phyloP scores from a whole-genome alignment of 305 asterid species.

The Fraxinus sp. region DNA sequence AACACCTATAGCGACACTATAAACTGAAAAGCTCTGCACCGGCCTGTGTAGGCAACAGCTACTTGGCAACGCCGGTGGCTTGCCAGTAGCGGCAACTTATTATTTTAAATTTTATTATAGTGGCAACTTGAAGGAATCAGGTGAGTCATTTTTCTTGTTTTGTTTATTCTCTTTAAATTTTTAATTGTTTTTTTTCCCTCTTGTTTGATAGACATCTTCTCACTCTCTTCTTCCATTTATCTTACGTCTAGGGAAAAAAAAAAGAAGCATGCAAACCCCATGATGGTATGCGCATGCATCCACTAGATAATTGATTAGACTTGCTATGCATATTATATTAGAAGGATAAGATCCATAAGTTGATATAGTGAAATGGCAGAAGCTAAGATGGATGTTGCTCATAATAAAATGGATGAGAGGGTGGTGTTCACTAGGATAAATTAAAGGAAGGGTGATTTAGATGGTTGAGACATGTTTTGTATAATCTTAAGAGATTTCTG shows the following conservation, averaged over 20 bases:
- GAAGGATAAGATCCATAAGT: neutral
- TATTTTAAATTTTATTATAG: neutral
- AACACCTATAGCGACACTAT: neutral
- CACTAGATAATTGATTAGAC: neutral
- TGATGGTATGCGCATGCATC: neutral
- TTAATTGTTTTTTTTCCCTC: neutral
- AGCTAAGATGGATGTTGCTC: neutral
- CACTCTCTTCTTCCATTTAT: neutral
- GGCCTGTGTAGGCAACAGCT: neutral
- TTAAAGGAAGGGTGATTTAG: neutral
- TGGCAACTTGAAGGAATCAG: neutral
- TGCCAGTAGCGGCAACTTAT: neutral
- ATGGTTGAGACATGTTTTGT: neutral
- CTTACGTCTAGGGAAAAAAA: neutral
- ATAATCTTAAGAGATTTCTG: neutral
- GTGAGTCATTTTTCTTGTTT: neutral
- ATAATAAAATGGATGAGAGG: neutral
- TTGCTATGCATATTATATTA: neutral
- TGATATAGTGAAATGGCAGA: neutral
- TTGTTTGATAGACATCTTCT: neutral
- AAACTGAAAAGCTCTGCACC: neutral
- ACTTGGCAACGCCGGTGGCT: neutral
- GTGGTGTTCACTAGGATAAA: neutral
- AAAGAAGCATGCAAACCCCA: neutral
- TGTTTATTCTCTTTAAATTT: neutral